Percentiles rank a stretch among this genome's conserved stretches.
Conservation (phyloP, 306 rosid species). For the Corylus heterophylla region DNA sequence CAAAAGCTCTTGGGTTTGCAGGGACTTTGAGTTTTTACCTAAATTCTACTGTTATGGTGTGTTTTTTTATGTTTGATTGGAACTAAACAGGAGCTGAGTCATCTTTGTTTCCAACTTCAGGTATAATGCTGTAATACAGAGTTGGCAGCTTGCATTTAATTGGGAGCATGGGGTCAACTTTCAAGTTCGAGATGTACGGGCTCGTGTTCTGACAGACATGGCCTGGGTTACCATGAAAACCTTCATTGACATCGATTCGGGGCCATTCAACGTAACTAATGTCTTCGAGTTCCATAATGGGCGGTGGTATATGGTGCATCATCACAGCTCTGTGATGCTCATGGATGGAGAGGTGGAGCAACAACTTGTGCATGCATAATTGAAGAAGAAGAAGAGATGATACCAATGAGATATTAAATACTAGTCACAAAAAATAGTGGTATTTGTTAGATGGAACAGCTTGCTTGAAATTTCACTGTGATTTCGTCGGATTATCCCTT, state of each 20-base stretch:
- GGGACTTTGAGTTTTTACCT: background rate
- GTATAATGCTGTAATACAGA: constrained; percentile 72
- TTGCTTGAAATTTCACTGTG: constrained; percentile 49
- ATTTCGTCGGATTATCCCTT: constrained; percentile 50
- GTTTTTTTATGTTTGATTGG: background rate
- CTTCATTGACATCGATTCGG: constrained; percentile 66
- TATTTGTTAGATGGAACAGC: constrained; percentile 50
- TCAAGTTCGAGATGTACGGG: constrained; percentile 86
- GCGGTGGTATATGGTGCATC: constrained; percentile 94
- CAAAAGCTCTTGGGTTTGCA: background rate
- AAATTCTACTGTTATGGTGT: background rate
- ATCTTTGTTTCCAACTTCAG: constrained; percentile 43
- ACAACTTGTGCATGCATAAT: constrained; percentile 66
- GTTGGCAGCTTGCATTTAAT: constrained; percentile 84
- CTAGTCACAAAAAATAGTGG: constrained; percentile 52
- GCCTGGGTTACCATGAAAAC: constrained; percentile 99
- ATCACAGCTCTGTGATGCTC: constrained; percentile 82
- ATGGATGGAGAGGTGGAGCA: constrained; percentile 62
- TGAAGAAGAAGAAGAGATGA: constrained; percentile 14
- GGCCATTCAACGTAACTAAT: constrained; percentile 83
- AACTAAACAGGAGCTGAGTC: constrained; percentile 8
- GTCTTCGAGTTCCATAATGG: constrained; percentile 77
- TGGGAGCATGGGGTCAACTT: constrained; percentile 91
- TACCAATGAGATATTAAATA: constrained; percentile 44
- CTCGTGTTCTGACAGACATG: constrained; percentile 80